phyloP scores from a whole-genome alignment of 768 basidiomycete genomes.

The Rhizopogon rudus region DNA sequence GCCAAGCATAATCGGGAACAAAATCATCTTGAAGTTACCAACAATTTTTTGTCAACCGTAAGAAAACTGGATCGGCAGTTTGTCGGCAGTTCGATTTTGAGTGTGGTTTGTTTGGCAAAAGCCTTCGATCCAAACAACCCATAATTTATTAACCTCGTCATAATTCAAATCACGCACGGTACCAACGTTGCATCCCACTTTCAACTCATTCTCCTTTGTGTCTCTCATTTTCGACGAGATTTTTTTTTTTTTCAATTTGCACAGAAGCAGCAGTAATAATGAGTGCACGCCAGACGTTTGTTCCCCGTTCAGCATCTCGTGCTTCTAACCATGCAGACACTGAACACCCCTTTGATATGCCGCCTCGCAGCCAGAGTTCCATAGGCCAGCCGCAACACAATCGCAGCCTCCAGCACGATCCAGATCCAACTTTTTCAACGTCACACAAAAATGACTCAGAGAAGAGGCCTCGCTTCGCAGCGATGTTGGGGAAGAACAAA shows the following conservation, averaged over 20 bases:
- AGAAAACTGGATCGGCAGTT: no score
- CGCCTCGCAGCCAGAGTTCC: neutral
- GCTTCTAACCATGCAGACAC: neutral
- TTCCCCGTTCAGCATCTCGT: conserved; percentile 1
- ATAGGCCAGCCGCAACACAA: neutral
- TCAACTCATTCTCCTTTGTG: neutral
- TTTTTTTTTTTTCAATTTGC: neutral
- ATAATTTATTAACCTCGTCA: neutral
- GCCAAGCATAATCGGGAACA: no score
- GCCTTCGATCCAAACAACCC: conserved; percentile 1
- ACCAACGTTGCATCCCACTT: neutral
- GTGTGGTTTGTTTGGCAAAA: conserved; percentile 1
- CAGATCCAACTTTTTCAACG: no score
- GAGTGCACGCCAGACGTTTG: neutral
- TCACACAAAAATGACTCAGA: neutral
- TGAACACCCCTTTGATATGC: neutral
- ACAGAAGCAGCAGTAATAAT: neutral
- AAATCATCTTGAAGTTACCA: no score
- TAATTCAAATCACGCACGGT: no score
- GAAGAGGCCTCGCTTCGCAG: neutral
- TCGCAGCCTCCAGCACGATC: neutral
- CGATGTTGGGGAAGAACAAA: neutral
- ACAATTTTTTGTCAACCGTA: no score
- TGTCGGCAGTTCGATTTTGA: neutral
- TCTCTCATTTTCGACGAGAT: neutral